These are phyloP conservation scores for Salvia hispanica DNA, from an alignment of 257 asterid genomes.

Conservation along the genomic window DNA sequence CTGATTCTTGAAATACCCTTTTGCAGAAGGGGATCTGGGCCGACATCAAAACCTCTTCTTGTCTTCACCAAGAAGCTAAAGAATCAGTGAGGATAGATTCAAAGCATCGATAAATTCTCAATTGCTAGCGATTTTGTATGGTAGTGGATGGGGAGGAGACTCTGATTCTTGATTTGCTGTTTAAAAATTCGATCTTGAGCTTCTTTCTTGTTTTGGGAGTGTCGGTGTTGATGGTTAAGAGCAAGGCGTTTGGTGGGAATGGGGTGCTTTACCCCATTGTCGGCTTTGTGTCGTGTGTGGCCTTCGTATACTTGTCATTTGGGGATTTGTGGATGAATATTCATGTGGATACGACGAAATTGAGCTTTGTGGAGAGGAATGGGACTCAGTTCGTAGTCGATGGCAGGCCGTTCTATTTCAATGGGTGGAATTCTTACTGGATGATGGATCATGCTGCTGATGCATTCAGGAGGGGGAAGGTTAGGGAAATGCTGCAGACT, in stretches of 20 bases:
- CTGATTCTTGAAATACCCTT: constrained; percentile 39
- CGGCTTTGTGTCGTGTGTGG: constrained; percentile 82
- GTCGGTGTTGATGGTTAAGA: constrained; percentile 40
- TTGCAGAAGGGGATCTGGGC: constrained; percentile 56
- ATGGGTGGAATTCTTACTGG: constrained; percentile 99
- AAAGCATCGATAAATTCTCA: constrained; percentile 19
- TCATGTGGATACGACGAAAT: constrained; percentile 43
- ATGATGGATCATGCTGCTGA: constrained; percentile 97
- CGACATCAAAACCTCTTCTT: constrained; percentile 36
- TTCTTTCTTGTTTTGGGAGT: not conserved
- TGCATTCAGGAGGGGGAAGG: constrained; percentile 54
- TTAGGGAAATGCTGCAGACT: constrained; percentile 69
- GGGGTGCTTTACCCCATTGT: constrained; percentile 82
- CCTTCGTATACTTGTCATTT: constrained; percentile 73
- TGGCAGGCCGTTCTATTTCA: constrained; percentile 80
- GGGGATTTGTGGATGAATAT: constrained; percentile 74
- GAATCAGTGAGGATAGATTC: constrained; percentile 43
- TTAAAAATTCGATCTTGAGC: constrained; percentile 16
- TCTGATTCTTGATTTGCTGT: constrained; percentile 27
- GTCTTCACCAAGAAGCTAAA: constrained; percentile 37
- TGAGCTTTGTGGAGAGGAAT: constrained; percentile 90
- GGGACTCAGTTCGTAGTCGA: constrained; percentile 90
- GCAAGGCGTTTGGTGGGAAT: constrained; percentile 65
- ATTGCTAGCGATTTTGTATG: constrained; percentile 19
- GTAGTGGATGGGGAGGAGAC: constrained; percentile 11